Conservation (phyloP, 2,329 filamentous ascomycete genomes). For the Colletotrichum sp. region DNA sequence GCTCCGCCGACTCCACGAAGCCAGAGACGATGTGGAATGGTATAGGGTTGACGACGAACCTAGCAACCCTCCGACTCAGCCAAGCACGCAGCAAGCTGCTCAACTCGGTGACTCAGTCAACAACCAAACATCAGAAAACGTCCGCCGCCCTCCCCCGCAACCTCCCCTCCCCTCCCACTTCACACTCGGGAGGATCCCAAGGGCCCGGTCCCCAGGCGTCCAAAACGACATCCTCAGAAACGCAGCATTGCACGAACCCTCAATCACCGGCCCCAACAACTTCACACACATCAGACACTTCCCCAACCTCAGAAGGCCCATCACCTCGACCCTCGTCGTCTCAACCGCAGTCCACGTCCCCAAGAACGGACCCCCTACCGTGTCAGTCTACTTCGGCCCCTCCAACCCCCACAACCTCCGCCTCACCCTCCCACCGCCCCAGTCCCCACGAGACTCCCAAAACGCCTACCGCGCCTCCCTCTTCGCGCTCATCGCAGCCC, state of each 20-base stretch:
- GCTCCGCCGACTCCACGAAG: neutral
- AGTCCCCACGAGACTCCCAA: neutral
- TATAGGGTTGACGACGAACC: neutral
- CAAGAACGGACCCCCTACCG: fast-evolving
- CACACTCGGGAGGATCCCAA: neutral
- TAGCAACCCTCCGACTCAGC: neutral
- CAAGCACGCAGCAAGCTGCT: neutral
- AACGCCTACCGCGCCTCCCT: neutral
- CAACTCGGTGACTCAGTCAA: neutral
- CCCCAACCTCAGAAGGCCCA: neutral
- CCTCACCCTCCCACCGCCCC: neutral
- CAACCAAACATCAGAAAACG: neutral
- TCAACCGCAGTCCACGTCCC: neutral
- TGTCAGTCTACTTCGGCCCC: neutral
- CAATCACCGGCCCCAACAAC: neutral
- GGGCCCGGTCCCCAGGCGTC: neutral
- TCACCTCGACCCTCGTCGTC: neutral
- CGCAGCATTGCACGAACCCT: neutral
- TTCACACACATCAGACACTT: neutral
- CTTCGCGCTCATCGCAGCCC: neutral
- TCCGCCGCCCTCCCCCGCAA: neutral
- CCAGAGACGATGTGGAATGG: neutral
- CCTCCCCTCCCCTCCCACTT: neutral
- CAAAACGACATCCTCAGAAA: neutral
- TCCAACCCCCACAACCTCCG: neutral